Percentiles rank a stretch among this genome's conserved stretches.
Conservation (phyloP, 2,329 filamentous ascomycete genomes). For the Penicillium sclerotiorum region DNA sequence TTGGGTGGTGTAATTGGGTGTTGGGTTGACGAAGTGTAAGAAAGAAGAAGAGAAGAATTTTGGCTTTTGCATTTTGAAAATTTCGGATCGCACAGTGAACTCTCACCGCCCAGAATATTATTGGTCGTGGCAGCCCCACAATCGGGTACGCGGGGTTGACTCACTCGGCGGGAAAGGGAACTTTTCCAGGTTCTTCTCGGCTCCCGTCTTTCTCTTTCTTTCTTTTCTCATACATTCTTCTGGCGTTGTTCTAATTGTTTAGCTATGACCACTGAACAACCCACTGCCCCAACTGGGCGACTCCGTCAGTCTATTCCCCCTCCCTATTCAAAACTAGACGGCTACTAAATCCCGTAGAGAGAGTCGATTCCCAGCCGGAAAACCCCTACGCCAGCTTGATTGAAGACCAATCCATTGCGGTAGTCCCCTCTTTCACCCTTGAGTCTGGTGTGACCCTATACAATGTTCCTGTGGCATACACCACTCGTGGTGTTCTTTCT, state of each 20-base stretch:
- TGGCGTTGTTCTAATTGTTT: conserved; percentile 7
- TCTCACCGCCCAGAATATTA: conserved; percentile 5
- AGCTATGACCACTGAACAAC: conserved; percentile 29
- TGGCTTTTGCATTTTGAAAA: background rate
- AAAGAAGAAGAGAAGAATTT: conserved; percentile 1
- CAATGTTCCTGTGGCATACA: conserved; percentile 72
- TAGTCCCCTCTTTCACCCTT: conserved; percentile 86
- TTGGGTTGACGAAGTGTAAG: conserved; percentile 6
- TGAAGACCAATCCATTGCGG: conserved; percentile 81
- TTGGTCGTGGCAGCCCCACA: conserved; percentile 5
- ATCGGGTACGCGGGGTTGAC: conserved; percentile 12
- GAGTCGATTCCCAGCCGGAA: conserved; percentile 69
- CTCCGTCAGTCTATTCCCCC: conserved; percentile 43
- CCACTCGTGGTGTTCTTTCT: conserved; percentile 61
- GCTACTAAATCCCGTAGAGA: conserved; percentile 61
- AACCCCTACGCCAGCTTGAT: conserved; percentile 89
- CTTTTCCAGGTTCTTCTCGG: conserved; percentile 11
- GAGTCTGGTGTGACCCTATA: conserved; percentile 84
- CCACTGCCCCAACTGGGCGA: conserved; percentile 20
- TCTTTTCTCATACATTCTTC: conserved; percentile 3
- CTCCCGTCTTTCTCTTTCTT: background rate
- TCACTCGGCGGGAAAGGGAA: conserved; percentile 5
- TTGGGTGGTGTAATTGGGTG: conserved; percentile 8
- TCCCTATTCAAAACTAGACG: conserved; percentile 25
- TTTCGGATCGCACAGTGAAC: background rate